Evolutionary conservation across 331 rosid species (phyloP), one percentile per base, ranked within the genome.

Genomic region (Rosa hybrid): DNA sequence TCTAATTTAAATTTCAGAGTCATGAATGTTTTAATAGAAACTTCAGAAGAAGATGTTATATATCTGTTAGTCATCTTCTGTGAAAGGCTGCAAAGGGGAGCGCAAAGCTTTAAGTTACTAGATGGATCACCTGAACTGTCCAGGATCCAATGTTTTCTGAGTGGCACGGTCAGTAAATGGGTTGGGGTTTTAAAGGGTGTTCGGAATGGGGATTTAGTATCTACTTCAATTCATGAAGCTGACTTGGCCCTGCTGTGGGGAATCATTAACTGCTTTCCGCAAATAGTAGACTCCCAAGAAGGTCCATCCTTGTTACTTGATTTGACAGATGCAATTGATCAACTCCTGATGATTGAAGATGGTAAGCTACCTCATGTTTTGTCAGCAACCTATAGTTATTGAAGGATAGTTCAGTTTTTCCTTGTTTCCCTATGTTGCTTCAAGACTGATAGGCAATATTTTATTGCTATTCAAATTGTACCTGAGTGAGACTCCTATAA

Each of bases 181-280:
- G 86, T 77, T 68, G 78, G 46, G 57, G 81, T 77, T 63, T 77
- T 90, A 80, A 85, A 83, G 59, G 83, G 82, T 75, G 72, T 83
- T 71, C 81, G 59, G 60, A 69, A 54, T 64, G 72, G 83, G 59
- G 85, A 79, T 59, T 54, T 53, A 39, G 83, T 86, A 59, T 76
- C 85, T 5, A 77, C 12, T 71, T 78, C 83, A 77, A 77, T 88
- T 71, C 86, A 81, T 64, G 97, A 89, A 81, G 74, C 81, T 56
- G 79, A 83, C 81, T 60, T 93, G 86, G 88, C 92, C 80, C 68
- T 88, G 71, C 83, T 91, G 30, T 93, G 98, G 98, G 99, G 97
- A 81, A 77, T 80, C 18, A 80, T 95, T 56, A 90, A 67, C 64
- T 95, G 98, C 87, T 87, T 87, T 87, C 90, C 97, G 23, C 77